Conservation (phyloP, 331 rosid species). For the Cydonia oblonga region DNA sequence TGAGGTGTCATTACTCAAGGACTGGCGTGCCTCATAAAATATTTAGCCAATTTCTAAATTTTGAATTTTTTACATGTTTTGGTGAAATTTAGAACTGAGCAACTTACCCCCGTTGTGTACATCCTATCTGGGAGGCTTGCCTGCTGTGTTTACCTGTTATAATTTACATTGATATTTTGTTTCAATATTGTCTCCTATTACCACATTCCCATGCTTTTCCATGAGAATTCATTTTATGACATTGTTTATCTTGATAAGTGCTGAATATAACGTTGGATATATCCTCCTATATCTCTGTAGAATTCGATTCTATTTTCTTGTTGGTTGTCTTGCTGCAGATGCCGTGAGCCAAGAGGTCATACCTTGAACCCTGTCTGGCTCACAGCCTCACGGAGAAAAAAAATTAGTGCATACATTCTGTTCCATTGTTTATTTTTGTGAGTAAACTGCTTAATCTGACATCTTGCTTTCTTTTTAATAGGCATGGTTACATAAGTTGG, state of each 20-base stretch:
- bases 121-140: neutral
- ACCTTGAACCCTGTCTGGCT: neutral
- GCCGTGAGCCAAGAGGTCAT: neutral
- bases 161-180: neutral
- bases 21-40: neutral
- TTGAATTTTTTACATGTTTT: neutral
- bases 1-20: neutral
- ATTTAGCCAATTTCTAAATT: neutral
- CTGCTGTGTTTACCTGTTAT: neutral
- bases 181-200: neutral
- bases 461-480: constrained; percentile 9
- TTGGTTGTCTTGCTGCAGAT: neutral
- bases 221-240: neutral
- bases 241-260: neutral
- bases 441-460: neutral
- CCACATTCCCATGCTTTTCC: neutral
- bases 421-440: neutral
- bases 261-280: neutral
- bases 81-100: neutral
- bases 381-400: neutral
- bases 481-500: constrained; percentile 83
- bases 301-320: neutral
- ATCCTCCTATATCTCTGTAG: neutral
- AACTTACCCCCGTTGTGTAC: neutral
- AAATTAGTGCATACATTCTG: neutral